Base-by-base conservation (phyloP, 768 basidiomycete genomes). In the Tulasnella sp. region DNA sequence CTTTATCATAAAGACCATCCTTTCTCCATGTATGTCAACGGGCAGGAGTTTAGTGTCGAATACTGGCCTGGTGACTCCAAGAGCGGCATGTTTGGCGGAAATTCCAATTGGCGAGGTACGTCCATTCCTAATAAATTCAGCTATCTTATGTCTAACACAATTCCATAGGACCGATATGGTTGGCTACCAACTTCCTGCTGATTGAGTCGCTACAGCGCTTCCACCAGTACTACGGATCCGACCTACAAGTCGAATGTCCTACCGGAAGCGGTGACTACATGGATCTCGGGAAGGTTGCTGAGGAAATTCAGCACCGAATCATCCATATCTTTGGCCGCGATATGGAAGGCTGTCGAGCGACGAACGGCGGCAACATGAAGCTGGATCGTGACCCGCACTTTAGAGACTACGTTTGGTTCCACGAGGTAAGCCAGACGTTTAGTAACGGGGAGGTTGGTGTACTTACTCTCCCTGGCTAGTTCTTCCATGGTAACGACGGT, bases 11-110 rank as follows among this genome's bases (percentile, higher is more conserved):
- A 91, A 69, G 84, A 91, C 9, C 76, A 86, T 58, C 96, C 96
- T 3, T 99, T 89, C 87, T 85, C 84, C 5, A 96, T 97, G 78
- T 74, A 89, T 60, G 94, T 96, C 46, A 81, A 96, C 60, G 93
- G 91, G 14, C 80, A 97, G 63, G 77, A 83, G 39, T 88, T 96
- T 67, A 87, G 91, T 65, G 89, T 98, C 29, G 79, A 80, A 32
- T 99, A 98, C 70, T 98, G 96, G 96, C 94, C 96, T 0, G 96
- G 93, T 7, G 96, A 99, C 67, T 97, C 94, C 2, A 80, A 79
- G 63, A 92, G 89, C 9, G 93, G 92, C 45, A 99, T 99, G 94
- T 94, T 96, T 69, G 91, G 92, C 51, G 90, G 71, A 25, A 72
- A 72, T 64, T 68, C 67, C 41, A 71, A 71, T 62, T 94, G 90